Evolutionary conservation across 2,329 filamentous ascomycete genomes (phyloP), one percentile per base, ranked within the genome.

Genomic region (Cladophialophora yegresii): DNA sequence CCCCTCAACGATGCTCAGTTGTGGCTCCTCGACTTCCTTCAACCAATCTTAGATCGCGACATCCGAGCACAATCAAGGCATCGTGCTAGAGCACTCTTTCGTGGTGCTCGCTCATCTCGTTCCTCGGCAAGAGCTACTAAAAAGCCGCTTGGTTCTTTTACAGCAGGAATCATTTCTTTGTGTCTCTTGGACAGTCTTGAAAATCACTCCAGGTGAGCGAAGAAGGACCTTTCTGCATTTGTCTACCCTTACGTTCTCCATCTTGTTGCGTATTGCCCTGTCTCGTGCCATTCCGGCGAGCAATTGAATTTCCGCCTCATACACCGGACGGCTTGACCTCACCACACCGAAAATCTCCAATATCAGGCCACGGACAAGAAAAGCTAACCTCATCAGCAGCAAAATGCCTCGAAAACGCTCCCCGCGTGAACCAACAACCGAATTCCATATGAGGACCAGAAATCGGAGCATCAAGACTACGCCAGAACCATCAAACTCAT

Each of bases 401-500:
- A 60, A 20, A 51, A 67, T 67, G 65, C 43, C 55, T 59, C 36
- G 45, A 45, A 62, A 54, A 20, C 40, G 54, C 9, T 49, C 55
- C 7, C 26, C 30, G 5, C 53, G 62, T 13, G 36, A 55, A 20
- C 65, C 65, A 10, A 50, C 62, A 9, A 40, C 45, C 4, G 23
- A 16, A 53, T 67, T 65, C 50, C 67, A 69, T 36, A 69, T 69
- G 67, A 62, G 55, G 33, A 69, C 64, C n/a, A 58, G 64, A 51
- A 67, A 53, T 30, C 51, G 57, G 50, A 43, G 40, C 10, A 32
- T 23, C n/a, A 36, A 33, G 58, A 49, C 33, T 9, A 28, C 54
- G 20, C 50, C 54, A 47, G 58, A 59, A 20, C 20, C 58, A 36
- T 33, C n/a, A 43, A 26, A 33, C 22, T 54, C 64, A 51, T 60